These are phyloP conservation scores for Trichophyton benhamiae DNA, from an alignment of 2,329 filamentous ascomycete genomes.

Conservation along the genomic window DNA sequence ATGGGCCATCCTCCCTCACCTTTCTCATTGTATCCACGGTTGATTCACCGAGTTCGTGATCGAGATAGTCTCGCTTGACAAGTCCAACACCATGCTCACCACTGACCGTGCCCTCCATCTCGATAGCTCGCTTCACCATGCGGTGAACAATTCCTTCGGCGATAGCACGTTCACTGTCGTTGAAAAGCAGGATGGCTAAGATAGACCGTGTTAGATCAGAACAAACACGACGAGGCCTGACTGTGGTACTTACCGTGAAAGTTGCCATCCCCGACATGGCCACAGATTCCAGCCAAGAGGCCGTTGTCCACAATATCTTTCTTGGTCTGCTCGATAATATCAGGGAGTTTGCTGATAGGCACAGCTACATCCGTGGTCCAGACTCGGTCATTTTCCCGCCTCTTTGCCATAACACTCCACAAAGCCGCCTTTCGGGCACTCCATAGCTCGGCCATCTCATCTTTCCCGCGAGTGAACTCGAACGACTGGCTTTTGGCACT, in stretches of 20 bases:
- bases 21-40: constrained; percentile 55
- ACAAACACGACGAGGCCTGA: no score
- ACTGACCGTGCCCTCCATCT: constrained; percentile 60
- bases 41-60: constrained; percentile 48
- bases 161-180: constrained; percentile 43
- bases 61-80: constrained; percentile 54
- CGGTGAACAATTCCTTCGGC: constrained; percentile 50
- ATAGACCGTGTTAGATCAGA: constrained; percentile 6
- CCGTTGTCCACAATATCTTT: constrained; percentile 51
- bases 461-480: constrained; percentile 52
- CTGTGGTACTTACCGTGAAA: constrained; percentile 46
- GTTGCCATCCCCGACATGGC: constrained; percentile 63
- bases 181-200: constrained; percentile 49
- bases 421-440: constrained; percentile 62
- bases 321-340: constrained; percentile 61
- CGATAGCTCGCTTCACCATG: constrained; percentile 58
- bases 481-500: constrained; percentile 46
- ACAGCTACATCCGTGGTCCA: constrained; percentile 78
- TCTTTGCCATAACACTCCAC: constrained; percentile 59
- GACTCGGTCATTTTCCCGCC: constrained; percentile 48
- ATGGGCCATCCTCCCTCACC: constrained; percentile 35
- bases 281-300: constrained; percentile 54
- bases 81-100: constrained; percentile 61
- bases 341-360: constrained; percentile 56
- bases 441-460: constrained; percentile 60